Percentiles rank a stretch among this genome's conserved stretches.
Conservation (phyloP, 768 basidiomycete species). For the Naganishia friedmannii region DNA sequence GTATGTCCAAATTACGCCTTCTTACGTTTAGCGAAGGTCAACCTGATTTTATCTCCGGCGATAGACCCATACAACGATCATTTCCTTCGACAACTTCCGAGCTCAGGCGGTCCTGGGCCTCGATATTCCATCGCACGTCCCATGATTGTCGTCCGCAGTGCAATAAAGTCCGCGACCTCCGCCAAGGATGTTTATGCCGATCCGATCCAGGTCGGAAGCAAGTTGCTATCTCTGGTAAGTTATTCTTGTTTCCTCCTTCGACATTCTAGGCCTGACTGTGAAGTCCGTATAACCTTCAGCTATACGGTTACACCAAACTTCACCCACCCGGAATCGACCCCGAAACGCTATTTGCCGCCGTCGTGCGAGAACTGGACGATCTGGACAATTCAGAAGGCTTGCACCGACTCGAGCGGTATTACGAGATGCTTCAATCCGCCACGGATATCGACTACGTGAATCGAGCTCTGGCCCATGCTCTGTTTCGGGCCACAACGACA, state of each 20-base stretch:
- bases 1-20: not conserved
- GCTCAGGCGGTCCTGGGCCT: slow-evolving; percentile 7
- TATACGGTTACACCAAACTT: slow-evolving; percentile 3
- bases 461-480: not conserved
- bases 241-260: not conserved
- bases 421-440: slow-evolving; percentile 16
- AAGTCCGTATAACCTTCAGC: not conserved
- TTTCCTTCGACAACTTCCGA: slow-evolving; percentile 10
- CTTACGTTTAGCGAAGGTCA: not conserved
- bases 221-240: slow-evolving; percentile 14
- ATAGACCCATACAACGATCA: not conserved
- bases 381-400: slow-evolving; percentile 9
- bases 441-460: not conserved
- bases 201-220: not conserved
- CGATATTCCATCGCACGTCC: slow-evolving; percentile 12
- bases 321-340: slow-evolving; percentile 16
- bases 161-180: not conserved
- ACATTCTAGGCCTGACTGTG: not conserved
- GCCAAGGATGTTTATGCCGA: not conserved
- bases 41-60: not conserved
- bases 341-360: slow-evolving; percentile 6
- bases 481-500: not conserved
- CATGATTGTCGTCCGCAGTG: not conserved
- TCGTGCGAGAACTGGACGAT: not conserved
- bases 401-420: slow-evolving; percentile 12